Conservation (phyloP, 495 filamentous ascomycete species). For the Gamarada debralockiae region DNA sequence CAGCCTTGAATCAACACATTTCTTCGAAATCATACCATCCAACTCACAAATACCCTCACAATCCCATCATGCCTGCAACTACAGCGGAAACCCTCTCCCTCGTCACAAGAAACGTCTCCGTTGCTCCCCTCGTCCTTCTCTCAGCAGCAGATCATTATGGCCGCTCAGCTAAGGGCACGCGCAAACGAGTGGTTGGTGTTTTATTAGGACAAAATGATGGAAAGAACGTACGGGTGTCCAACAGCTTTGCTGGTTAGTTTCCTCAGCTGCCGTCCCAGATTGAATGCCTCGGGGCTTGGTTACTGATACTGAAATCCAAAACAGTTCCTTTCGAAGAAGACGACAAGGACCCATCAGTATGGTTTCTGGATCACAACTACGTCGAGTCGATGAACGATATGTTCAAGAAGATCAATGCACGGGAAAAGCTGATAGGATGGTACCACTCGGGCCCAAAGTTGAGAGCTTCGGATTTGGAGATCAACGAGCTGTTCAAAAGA, state of each 20-base stretch:
- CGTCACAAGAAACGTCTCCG: slow-evolving; percentile 88
- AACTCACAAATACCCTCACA: not conserved
- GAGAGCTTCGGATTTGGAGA: slow-evolving; percentile 94
- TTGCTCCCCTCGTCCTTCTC: slow-evolving; percentile 95
- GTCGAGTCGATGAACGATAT: slow-evolving; percentile 99
- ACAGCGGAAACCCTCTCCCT: slow-evolving; percentile 92
- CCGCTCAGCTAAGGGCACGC: slow-evolving; percentile 80
- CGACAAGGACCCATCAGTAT: slow-evolving; percentile 95
- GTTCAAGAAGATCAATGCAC: slow-evolving; percentile 99
- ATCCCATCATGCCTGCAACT: slow-evolving; percentile 77
- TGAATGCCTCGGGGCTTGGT: slow-evolving; percentile 1
- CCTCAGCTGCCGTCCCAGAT: not conserved
- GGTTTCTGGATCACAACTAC: slow-evolving; percentile 99
- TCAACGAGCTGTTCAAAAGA: slow-evolving; percentile 99
- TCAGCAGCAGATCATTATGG: slow-evolving; percentile 99
- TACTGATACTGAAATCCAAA: slow-evolving; percentile 6
- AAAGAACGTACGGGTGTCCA: slow-evolving; percentile 92
- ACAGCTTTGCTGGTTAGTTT: slow-evolving; percentile 90
- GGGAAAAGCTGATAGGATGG: slow-evolving; percentile 99
- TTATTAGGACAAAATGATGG: slow-evolving; percentile 93
- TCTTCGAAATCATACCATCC: slow-evolving; percentile 3
- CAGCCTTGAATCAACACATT: slow-evolving; percentile 18
- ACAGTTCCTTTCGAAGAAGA: slow-evolving; percentile 98
- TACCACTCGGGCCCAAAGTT: slow-evolving; percentile 98
- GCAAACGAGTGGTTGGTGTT: slow-evolving; percentile 94